Evolutionary conservation across 2,329 filamentous ascomycete genomes (phyloP), one percentile per base, ranked within the genome.

Genomic region (Colletotrichum theobromicola): DNA sequence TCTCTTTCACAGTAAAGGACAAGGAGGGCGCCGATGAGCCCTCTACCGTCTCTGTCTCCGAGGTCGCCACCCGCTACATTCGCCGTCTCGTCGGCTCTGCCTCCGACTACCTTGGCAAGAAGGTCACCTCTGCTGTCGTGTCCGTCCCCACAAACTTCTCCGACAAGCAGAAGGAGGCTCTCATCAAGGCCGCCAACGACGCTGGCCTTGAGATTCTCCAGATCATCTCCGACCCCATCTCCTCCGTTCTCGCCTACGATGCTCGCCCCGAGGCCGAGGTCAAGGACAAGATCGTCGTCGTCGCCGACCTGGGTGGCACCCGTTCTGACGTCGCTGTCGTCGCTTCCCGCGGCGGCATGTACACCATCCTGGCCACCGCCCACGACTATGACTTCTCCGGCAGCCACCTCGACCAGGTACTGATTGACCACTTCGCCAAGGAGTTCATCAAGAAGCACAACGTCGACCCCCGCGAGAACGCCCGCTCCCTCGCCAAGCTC

Each of bases 391-490:
- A 98, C 82, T 94, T 96, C 79, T 93, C 94, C 71, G 97, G 97
- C 81, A 90, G 92, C 42, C 93, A 95, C 78, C 90, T 99, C 72
- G 97, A 99, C 87, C 91, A 97, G 83, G 94, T 96, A 64, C 90
- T 99, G 74, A 94, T 98, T 83, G 96, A 99, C 83, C 93, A 98
- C 89, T 98, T 98, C 80, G 94, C 96, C 79, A 99, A 99, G 90
- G 97, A 99, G 86, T 99, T 99, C 87, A 91, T 97, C 82, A 98
- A 99, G 91, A 98, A 98, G 90, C 92, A 98, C 90, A 93, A 93
- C 87, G 91, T 91, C 72, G 97, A 98, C 84, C 97, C 97, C 26
- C 91, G 96, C 79, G 90, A 93, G 82, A 95, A 97, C 83, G 89
- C 93, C 70, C 93, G 93, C 80, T 94, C 94, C 80, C 87, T 98